A percentile compares a stretch with the other conserved stretches of the same genome.
phyloP scores from a whole-genome alignment of 1,284 basidiomycete genomes.

The Trichosporon sp. region DNA sequence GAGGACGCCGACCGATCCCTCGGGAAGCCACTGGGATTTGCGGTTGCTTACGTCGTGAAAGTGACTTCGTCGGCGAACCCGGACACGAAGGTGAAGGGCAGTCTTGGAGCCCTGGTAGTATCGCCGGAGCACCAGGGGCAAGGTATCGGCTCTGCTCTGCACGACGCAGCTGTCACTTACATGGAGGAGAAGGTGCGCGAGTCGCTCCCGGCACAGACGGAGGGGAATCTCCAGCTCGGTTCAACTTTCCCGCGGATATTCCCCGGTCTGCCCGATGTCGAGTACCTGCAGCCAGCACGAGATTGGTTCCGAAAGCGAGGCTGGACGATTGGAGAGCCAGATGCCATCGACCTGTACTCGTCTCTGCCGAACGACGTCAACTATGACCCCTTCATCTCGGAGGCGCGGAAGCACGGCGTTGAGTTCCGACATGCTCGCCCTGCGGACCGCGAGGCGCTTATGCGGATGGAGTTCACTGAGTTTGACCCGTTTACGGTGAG shows the following conservation, averaged over 20 bases:
- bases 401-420: slow-evolving; percentile 14
- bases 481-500: slow-evolving; percentile 24
- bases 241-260: slow-evolving; percentile 28
- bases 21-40: slow-evolving; percentile 13
- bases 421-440: slow-evolving; percentile 17
- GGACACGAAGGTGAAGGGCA: slow-evolving; percentile 20
- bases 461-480: slow-evolving; percentile 20
- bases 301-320: slow-evolving; percentile 20
- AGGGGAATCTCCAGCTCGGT: slow-evolving; percentile 25
- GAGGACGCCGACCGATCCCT: not conserved
- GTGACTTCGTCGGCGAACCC: slow-evolving; percentile 5
- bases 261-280: slow-evolving; percentile 24
- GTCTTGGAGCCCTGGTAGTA: slow-evolving; percentile 18
- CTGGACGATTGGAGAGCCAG: slow-evolving; percentile 10
- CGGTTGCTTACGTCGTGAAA: slow-evolving; percentile 20
- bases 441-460: slow-evolving; percentile 14
- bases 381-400: slow-evolving; percentile 9
- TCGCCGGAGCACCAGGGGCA: slow-evolving; percentile 10
- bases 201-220: slow-evolving; percentile 10
- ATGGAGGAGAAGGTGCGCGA: slow-evolving; percentile 10
- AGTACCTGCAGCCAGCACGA: slow-evolving; percentile 10
- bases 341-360: slow-evolving; percentile 16
- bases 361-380: slow-evolving; percentile 4
- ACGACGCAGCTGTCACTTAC: slow-evolving; percentile 14
- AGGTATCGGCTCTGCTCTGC: slow-evolving; percentile 23